Conservation (phyloP, 305 asterid species). For the Caryopteris hybrid region DNA sequence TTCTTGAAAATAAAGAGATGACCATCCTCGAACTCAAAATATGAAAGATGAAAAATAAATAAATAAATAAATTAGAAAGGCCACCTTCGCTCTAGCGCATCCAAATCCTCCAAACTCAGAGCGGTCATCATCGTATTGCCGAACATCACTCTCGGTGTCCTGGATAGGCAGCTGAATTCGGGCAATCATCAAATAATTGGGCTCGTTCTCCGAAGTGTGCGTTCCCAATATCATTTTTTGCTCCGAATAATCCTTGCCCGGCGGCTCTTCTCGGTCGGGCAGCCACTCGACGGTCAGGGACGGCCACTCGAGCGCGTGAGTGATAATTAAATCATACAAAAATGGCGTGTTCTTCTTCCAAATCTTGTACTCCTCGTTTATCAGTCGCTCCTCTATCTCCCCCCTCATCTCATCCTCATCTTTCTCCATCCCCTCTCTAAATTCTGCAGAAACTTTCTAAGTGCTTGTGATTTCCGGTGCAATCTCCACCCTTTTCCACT, state of each 20-base stretch:
- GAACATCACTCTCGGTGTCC: conserved; percentile 74
- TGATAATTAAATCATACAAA: conserved; percentile 81
- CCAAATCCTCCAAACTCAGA: conserved; percentile 83
- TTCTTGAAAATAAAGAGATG: background rate
- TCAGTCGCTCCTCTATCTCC: conserved; percentile 78
- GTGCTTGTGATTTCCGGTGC: background rate
- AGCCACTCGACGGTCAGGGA: conserved; percentile 96
- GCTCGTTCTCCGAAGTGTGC: conserved; percentile 92
- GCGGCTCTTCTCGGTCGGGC: conserved; percentile 83
- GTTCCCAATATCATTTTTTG: conserved; percentile 91
- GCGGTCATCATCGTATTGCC: conserved; percentile 74
- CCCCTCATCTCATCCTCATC: conserved; percentile 90
- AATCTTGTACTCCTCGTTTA: conserved; percentile 95
- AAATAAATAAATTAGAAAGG: conserved; percentile 15
- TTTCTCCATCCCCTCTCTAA: conserved; percentile 42
- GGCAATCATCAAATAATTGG: conserved; percentile 83
- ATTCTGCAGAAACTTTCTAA: background rate
- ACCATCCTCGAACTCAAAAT: background rate
- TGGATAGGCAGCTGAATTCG: conserved; percentile 85
- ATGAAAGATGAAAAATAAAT: background rate
- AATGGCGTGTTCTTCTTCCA: conserved; percentile 95
- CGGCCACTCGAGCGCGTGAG: conserved; percentile 96
- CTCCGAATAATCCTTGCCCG: conserved; percentile 81
- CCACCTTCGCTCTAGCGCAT: conserved; percentile 83
- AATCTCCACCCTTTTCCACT: background rate